phyloP scores from a whole-genome alignment of 129 eudicot species.

The Lactuca saligna region DNA sequence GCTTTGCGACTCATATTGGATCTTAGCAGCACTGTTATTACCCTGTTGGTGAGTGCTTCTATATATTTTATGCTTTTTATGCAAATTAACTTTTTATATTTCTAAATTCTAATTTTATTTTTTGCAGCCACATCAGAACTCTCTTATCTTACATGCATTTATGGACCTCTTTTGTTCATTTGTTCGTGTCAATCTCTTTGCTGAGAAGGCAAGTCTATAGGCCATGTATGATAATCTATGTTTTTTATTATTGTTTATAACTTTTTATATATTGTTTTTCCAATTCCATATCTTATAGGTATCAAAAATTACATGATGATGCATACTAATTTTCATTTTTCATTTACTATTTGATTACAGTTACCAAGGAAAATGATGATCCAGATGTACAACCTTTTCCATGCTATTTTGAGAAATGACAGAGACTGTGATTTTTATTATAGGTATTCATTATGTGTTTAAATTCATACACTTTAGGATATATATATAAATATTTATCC shows the following conservation, averaged over 20 bases:
- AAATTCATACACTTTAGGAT: neutral
- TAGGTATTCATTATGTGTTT: conserved; percentile 42
- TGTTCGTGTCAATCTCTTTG: conserved; percentile 92
- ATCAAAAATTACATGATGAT: conserved; percentile 13
- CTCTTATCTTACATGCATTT: conserved; percentile 90
- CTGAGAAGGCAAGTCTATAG: conserved; percentile 77
- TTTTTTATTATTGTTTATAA: conserved; percentile 19
- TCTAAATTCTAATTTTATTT: conserved; percentile 28
- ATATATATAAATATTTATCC: neutral
- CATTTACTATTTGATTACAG: conserved; percentile 39
- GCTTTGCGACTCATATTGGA: conserved; percentile 93
- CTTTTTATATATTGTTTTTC: conserved; percentile 13
- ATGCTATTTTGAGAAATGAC: conserved; percentile 76
- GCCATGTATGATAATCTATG: conserved; percentile 21
- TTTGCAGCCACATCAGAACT: conserved; percentile 98
- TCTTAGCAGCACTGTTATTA: conserved; percentile 95
- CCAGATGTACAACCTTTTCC: conserved; percentile 85
- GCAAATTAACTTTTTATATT: neutral
- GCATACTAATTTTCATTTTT: conserved; percentile 11
- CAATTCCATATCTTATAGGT: conserved; percentile 30
- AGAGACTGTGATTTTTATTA: conserved; percentile 96
- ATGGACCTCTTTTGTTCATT: conserved; percentile 97
- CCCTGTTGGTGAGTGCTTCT: conserved; percentile 73
- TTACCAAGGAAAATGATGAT: conserved; percentile 96
- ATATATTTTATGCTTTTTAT: conserved; percentile 13